Evolutionary conservation across 2,329 filamentous ascomycete species (phyloP).

Genomic region (Plectosphaerella plurivora): DNA sequence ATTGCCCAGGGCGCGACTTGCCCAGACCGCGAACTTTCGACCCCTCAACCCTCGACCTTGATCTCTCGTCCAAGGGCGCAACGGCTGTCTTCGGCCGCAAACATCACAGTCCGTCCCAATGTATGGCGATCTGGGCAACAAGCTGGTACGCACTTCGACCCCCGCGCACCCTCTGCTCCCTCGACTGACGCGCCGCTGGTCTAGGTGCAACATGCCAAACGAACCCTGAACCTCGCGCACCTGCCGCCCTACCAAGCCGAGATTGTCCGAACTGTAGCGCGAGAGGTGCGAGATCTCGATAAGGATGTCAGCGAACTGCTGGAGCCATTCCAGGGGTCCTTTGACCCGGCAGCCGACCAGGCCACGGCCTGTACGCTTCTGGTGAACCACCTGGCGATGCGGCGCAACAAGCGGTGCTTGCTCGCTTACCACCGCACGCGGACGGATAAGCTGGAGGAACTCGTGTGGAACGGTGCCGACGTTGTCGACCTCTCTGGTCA

Average conservation of each 20-base stretch:
- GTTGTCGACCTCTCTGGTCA: slow-evolving; percentile 66
- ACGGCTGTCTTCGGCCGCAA: no score
- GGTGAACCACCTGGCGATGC: slow-evolving; percentile 92
- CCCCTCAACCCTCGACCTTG: no score
- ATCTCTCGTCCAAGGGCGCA: no score
- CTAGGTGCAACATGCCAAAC: slow-evolving; percentile 92
- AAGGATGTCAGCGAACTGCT: slow-evolving; percentile 77
- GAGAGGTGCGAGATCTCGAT: slow-evolving; percentile 90
- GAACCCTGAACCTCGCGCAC: slow-evolving; percentile 79
- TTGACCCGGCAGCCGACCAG: slow-evolving; percentile 79
- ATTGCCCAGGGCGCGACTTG: not conserved
- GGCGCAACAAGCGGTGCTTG: slow-evolving; percentile 91
- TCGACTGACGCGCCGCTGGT: slow-evolving; percentile 11
- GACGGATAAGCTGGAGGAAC: slow-evolving; percentile 85
- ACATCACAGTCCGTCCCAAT: slow-evolving; percentile 37
- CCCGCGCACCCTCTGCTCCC: not conserved
- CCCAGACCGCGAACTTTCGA: no score
- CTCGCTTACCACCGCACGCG: slow-evolving; percentile 90
- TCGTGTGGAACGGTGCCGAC: slow-evolving; percentile 88
- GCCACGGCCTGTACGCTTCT: slow-evolving; percentile 83
- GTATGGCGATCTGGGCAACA: slow-evolving; percentile 86
- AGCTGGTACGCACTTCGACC: slow-evolving; percentile 55
- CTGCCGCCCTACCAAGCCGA: slow-evolving; percentile 92
- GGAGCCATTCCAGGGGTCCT: slow-evolving; percentile 76
- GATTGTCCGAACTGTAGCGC: slow-evolving; percentile 78